These are phyloP conservation scores for Microcyclosporella mali DNA, from an alignment of 2,329 filamentous ascomycete species.

Conservation along the genomic window DNA sequence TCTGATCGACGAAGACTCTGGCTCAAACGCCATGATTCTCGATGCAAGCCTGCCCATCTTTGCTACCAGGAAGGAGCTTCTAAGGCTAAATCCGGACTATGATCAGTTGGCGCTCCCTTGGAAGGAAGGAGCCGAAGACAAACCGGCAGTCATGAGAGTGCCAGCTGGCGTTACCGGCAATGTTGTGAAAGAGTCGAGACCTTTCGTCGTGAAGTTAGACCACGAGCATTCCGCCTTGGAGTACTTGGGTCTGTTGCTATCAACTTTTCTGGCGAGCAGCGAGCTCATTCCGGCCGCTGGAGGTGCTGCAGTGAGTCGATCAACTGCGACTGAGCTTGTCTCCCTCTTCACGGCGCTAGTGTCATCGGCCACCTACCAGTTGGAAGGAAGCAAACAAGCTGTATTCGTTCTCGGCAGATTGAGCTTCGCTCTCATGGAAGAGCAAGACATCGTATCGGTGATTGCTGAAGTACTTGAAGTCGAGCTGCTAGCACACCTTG, in stretches of 20 bases:
- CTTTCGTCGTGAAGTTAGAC: slow-evolving; percentile 68
- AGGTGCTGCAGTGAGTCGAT: slow-evolving; percentile 41
- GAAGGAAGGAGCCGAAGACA: neutral
- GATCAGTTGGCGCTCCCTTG: neutral
- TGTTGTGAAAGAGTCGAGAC: slow-evolving; percentile 71
- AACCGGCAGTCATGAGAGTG: neutral
- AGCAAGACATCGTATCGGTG: slow-evolving; percentile 69
- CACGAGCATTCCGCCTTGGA: slow-evolving; percentile 72
- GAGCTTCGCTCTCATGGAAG: slow-evolving; percentile 43
- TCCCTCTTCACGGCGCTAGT: slow-evolving; percentile 67
- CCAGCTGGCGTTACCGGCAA: slow-evolving; percentile 59
- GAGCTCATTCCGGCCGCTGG: slow-evolving; percentile 16
- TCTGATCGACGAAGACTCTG: slow-evolving; percentile 77
- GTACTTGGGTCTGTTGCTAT: slow-evolving; percentile 69
- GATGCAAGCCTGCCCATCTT: slow-evolving; percentile 60
- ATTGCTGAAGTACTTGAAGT: slow-evolving; percentile 80
- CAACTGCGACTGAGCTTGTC: slow-evolving; percentile 67
- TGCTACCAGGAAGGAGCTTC: slow-evolving; percentile 20
- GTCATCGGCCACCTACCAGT: slow-evolving; percentile 28
- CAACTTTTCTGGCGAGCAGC: slow-evolving; percentile 56
- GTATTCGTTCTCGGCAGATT: slow-evolving; percentile 45
- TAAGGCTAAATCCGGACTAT: neutral
- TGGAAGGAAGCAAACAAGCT: slow-evolving; percentile 32
- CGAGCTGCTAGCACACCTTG: slow-evolving; percentile 46
- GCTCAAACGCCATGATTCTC: slow-evolving; percentile 70